Conservation (phyloP, 768 basidiomycete species). For the Naganishia kalamii region DNA sequence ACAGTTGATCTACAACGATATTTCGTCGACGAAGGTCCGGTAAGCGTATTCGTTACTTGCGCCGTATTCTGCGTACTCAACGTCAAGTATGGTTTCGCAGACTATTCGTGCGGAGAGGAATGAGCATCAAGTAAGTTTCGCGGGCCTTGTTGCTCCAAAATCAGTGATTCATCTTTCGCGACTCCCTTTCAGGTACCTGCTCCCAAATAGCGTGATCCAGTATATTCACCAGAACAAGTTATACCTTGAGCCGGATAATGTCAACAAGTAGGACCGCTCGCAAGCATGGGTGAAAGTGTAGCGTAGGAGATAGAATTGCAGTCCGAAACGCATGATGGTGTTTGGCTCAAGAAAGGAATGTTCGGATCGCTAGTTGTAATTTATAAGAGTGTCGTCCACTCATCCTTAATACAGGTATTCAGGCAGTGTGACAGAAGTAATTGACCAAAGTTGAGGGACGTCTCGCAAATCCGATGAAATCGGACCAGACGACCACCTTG, state of each 20-base stretch:
- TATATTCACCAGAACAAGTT: constrained; percentile 80
- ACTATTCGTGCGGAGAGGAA: constrained; percentile 50
- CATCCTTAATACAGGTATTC: too few species aligned
- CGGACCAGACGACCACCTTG: neutral
- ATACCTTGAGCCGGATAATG: constrained; percentile 43
- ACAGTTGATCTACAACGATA: constrained; percentile 93
- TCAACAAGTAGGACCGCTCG: neutral
- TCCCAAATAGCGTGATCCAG: constrained; percentile 82
- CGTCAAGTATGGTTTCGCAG: constrained; percentile 13
- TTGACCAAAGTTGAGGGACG: neutral
- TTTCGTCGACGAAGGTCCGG: constrained; percentile 82
- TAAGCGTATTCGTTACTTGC: neutral
- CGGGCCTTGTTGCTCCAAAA: neutral
- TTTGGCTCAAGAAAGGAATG: neutral
- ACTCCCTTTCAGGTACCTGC: constrained; percentile 77
- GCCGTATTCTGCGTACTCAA: neutral
- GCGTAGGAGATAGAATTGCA: constrained; percentile 47
- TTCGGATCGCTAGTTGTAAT: neutral
- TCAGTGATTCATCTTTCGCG: constrained; percentile 48
- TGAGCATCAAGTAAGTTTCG: constrained; percentile 49
- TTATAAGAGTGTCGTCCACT: neutral
- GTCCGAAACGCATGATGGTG: too few species aligned
- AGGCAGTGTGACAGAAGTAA: too few species aligned
- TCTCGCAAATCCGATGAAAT: constrained; percentile 1
- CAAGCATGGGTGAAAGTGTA: neutral